A percentile compares a stretch with the other conserved stretches of the same genome.
Evolutionary conservation across 1,284 basidiomycete genomes (phyloP).

Genomic region (Marasmius oreades): DNA sequence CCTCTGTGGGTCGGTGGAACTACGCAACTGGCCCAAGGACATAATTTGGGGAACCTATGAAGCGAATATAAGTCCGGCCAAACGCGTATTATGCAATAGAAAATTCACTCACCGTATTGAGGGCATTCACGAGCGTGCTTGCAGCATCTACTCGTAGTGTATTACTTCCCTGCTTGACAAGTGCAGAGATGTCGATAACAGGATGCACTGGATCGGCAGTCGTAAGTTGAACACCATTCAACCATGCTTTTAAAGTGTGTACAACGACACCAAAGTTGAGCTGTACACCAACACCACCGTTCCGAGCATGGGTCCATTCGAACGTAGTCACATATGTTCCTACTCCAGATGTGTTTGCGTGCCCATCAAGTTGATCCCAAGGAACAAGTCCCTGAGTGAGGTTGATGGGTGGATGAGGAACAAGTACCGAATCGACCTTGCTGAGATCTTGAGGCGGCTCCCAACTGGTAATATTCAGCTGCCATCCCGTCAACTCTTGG

Average conservation of each 20-base stretch:
- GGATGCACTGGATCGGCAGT: constrained; percentile 12
- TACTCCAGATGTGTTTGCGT: constrained; percentile 16
- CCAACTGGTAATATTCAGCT: constrained; percentile 16
- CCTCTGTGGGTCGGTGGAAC: not conserved
- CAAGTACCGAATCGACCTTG: constrained; percentile 11
- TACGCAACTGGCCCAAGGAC: constrained; percentile 10
- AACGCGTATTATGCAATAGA: too few relatives aligned
- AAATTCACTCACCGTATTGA: constrained; percentile 10
- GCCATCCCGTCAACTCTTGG: constrained; percentile 13
- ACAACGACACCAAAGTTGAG: constrained; percentile 12
- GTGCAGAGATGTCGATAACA: constrained; percentile 10
- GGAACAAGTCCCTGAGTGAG: constrained; percentile 17
- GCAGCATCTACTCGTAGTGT: constrained; percentile 12
- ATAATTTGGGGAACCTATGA: constrained; percentile 5
- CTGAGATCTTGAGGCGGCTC: constrained; percentile 14
- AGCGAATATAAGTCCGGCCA: not conserved
- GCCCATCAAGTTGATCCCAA: constrained; percentile 15
- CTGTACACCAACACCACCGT: constrained; percentile 7
- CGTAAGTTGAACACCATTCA: constrained; percentile 12
- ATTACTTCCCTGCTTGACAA: constrained; percentile 10
- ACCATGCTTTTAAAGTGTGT: constrained; percentile 14
- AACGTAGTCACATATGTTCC: constrained; percentile 17
- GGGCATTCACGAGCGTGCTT: constrained; percentile 11
- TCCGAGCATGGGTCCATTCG: constrained; percentile 7
- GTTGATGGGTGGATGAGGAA: constrained; percentile 13